Percentiles rank a stretch among this genome's conserved stretches.
Conservation (phyloP, 306 rosid genomes). For the Medicago ruthenica region DNA sequence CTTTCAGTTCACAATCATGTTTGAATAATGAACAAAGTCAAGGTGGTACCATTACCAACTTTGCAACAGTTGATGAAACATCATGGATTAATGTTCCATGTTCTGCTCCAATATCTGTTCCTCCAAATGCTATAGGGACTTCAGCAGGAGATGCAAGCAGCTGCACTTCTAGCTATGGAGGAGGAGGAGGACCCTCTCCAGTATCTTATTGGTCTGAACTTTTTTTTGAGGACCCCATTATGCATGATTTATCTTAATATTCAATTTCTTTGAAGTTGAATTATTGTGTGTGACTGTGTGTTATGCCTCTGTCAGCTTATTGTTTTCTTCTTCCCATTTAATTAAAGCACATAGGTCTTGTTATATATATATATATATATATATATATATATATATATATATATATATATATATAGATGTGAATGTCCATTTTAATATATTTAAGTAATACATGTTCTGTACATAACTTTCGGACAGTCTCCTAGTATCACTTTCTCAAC, state of each 20-base stretch:
- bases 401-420: constrained; percentile 5
- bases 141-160: constrained; percentile 59
- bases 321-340: constrained; percentile 36
- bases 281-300: constrained; percentile 33
- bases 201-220: constrained; percentile 64
- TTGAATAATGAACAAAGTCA: constrained; percentile 58
- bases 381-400: constrained; percentile 1
- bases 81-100: constrained; percentile 48
- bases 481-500: constrained; percentile 36
- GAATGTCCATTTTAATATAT: constrained; percentile 19
- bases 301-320: constrained; percentile 32
- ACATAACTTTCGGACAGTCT: constrained; percentile 39
- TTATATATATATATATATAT: constrained; percentile 11
- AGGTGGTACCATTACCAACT: constrained; percentile 46
- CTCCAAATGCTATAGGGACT: constrained; percentile 40
- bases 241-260: constrained; percentile 56
- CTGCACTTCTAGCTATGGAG: constrained; percentile 64
- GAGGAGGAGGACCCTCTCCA: constrained; percentile 53
- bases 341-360: constrained; percentile 39
- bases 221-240: constrained; percentile 54
- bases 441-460: constrained; percentile 42
- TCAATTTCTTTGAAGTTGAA: constrained; percentile 37
- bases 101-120: constrained; percentile 41
- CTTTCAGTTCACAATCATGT: constrained; percentile 66
- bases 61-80: constrained; percentile 45